Evolutionary conservation across 495 filamentous ascomycete genomes (phyloP).

Genomic region (Podospora australis): DNA sequence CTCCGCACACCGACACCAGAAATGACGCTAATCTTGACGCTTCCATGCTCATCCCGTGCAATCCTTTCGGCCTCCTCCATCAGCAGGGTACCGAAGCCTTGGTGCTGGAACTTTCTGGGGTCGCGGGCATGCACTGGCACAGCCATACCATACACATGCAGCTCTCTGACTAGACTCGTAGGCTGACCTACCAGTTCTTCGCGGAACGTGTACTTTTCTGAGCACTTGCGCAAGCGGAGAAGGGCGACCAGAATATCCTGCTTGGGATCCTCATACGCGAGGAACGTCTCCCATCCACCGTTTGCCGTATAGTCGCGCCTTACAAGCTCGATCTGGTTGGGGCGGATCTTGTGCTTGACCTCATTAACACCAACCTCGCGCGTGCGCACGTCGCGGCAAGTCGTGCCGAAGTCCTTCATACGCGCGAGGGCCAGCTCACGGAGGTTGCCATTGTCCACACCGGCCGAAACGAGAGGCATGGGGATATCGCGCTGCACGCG

Average conservation of each 20-base stretch:
- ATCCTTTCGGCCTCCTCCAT: slow-evolving; percentile 99
- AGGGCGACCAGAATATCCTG: slow-evolving; percentile 95
- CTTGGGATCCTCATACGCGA: slow-evolving; percentile 97
- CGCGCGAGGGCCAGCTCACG: slow-evolving; percentile 85
- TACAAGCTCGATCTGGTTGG: slow-evolving; percentile 94
- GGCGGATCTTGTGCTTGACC: slow-evolving; percentile 95
- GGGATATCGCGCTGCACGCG: slow-evolving; percentile 97
- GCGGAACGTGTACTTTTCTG: slow-evolving; percentile 80
- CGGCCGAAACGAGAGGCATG: slow-evolving; percentile 94
- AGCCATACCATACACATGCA: slow-evolving; percentile 94
- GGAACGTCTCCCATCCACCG: slow-evolving; percentile 95
- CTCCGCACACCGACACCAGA: slow-evolving; percentile 89
- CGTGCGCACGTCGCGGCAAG: slow-evolving; percentile 94
- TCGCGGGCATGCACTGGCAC: slow-evolving; percentile 92
- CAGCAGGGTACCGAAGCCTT: slow-evolving; percentile 88
- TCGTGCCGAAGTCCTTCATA: slow-evolving; percentile 98
- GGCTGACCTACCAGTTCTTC: slow-evolving; percentile 78
- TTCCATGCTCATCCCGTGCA: slow-evolving; percentile 86
- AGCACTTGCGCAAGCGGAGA: slow-evolving; percentile 85
- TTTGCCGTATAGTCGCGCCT: slow-evolving; percentile 92
- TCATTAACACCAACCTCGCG: slow-evolving; percentile 98
- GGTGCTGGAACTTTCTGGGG: slow-evolving; percentile 94
- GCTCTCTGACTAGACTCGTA: slow-evolving; percentile 85
- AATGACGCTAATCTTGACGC: slow-evolving; percentile 89
- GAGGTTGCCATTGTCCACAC: slow-evolving; percentile 96